Evolutionary conservation across 257 asterid species (phyloP).

Genomic region (Lycium ferocissimum): DNA sequence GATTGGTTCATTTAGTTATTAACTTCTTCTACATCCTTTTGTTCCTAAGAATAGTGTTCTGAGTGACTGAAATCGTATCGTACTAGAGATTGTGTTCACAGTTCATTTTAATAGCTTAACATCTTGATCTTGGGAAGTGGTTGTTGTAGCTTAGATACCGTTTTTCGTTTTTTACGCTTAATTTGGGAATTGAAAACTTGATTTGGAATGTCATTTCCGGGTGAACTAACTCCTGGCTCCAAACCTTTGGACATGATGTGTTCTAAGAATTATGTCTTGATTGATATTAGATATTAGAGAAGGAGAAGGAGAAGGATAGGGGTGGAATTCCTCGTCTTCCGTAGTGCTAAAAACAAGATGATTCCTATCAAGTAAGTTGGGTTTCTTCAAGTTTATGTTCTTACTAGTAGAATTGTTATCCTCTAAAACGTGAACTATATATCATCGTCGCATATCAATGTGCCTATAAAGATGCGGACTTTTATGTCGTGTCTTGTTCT

Average conservation of each 20-base stretch:
- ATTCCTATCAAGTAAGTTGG: constrained; percentile 80
- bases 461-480: too few relatives aligned
- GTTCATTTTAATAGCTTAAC: neutral
- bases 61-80: constrained; percentile 20
- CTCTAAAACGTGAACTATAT: neutral
- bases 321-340: constrained; percentile 95
- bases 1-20: neutral
- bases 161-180: neutral
- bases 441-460: too few relatives aligned
- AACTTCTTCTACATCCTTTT: too few relatives aligned
- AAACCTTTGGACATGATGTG: constrained; percentile 78
- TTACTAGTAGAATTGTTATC: neutral
- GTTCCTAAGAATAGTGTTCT: neutral
- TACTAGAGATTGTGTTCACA: neutral
- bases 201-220: constrained; percentile 45
- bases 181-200: neutral
- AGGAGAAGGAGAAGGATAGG: constrained; percentile 90
- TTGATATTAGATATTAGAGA: constrained; percentile 93
- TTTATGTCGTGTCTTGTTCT: too few relatives aligned
- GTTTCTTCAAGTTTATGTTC: neutral
- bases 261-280: constrained; percentile 75
- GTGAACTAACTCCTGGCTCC: constrained; percentile 89
- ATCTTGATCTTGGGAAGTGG: neutral
- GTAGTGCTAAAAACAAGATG: constrained; percentile 66
- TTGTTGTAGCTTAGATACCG: neutral